Conservation (phyloP, 768 basidiomycete genomes). For the Lentinus brumalis region DNA sequence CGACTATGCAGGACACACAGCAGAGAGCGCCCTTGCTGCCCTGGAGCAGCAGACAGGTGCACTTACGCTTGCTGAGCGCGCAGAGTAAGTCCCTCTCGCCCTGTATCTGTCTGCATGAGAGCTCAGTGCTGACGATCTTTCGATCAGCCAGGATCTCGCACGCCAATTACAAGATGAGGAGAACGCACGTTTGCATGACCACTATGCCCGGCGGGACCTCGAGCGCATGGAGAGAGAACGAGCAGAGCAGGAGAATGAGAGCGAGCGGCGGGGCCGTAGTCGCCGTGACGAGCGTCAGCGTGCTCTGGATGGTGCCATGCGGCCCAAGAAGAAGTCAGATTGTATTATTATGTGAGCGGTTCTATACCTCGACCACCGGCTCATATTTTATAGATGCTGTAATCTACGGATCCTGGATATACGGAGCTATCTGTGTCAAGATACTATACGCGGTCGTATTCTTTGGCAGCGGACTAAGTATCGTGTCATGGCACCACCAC, state of each 20-base stretch:
- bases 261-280: background rate
- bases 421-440: too few species aligned
- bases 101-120: background rate
- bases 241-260: slow-evolving; percentile 13
- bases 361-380: too few species aligned
- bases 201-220: slow-evolving; percentile 37
- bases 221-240: slow-evolving; percentile 37
- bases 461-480: too few species aligned
- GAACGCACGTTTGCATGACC: slow-evolving; percentile 46
- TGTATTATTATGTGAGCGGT: slow-evolving; percentile 28
- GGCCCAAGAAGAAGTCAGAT: slow-evolving; percentile 26
- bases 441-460: too few species aligned
- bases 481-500: too few species aligned
- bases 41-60: slow-evolving; percentile 47
- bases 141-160: slow-evolving; percentile 64
- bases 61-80: slow-evolving; percentile 45
- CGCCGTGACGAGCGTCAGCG: slow-evolving; percentile 8
- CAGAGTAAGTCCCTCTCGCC: slow-evolving; percentile 54
- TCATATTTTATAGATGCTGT: too few species aligned
- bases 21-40: slow-evolving; percentile 57
- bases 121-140: slow-evolving; percentile 5
- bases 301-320: slow-evolving; percentile 8
- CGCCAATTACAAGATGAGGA: slow-evolving; percentile 81
- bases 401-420: too few species aligned
- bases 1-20: slow-evolving; percentile 76